phyloP scores from a whole-genome alignment of 768 basidiomycete genomes.

The Mycena maculata region DNA sequence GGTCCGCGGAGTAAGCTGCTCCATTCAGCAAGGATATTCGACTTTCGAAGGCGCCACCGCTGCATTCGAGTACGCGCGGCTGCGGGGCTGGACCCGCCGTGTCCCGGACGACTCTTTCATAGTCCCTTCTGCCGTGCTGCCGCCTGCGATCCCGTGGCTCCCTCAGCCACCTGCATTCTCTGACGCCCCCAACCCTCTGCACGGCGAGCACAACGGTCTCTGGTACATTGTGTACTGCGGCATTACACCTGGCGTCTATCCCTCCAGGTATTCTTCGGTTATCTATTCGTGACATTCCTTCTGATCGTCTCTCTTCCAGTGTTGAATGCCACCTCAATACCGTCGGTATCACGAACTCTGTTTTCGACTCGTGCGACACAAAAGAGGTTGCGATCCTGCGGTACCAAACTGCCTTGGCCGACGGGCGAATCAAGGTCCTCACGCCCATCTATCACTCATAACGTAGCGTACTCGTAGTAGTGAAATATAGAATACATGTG shows the following conservation, averaged over 20 bases:
- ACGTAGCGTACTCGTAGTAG: too few relatives aligned
- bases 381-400: not conserved
- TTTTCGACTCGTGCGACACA: not conserved
- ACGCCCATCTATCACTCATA: not conserved
- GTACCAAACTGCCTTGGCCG: not conserved
- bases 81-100: not conserved
- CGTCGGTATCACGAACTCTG: not conserved
- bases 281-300: too few relatives aligned
- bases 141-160: not conserved
- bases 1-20: not conserved
- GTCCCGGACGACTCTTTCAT: too few relatives aligned
- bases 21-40: not conserved
- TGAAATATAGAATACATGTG: too few relatives aligned
- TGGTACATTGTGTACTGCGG: not conserved
- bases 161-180: not conserved
- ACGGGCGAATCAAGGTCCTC: not conserved
- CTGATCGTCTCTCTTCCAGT: not conserved
- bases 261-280: not conserved
- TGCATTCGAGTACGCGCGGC: not conserved
- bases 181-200: not conserved
- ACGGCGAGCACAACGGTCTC: not conserved
- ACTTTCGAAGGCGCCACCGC: not conserved
- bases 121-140: not conserved
- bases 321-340: not conserved
- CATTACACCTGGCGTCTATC: not conserved